Evolutionary conservation across 2,329 filamentous ascomycete genomes (phyloP).

Genomic region (Paraphaeosphaeria minitans): DNA sequence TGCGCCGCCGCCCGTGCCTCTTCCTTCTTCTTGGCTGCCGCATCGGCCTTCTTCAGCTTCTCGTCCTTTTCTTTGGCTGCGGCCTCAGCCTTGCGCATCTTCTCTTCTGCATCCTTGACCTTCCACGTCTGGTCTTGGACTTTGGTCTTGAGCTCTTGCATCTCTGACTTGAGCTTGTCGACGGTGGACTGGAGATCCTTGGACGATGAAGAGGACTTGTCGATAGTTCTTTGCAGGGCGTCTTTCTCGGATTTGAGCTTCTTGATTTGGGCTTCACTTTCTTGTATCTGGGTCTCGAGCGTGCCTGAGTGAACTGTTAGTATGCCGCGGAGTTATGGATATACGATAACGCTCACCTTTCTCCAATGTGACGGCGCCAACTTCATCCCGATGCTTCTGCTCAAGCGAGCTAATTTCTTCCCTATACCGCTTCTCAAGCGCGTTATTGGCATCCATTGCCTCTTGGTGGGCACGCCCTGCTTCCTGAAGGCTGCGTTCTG

Average conservation of each 20-base stretch:
- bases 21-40: constrained; percentile 48
- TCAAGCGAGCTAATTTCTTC: constrained; percentile 34
- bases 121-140: constrained; percentile 50
- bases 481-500: constrained; percentile 34
- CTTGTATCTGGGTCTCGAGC: constrained; percentile 31
- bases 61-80: constrained; percentile 52
- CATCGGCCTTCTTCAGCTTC: constrained; percentile 46
- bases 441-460: constrained; percentile 32
- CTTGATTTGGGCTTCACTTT: constrained; percentile 41
- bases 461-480: constrained; percentile 35
- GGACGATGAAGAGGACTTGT: constrained; percentile 32
- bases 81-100: constrained; percentile 45
- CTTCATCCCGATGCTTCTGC: constrained; percentile 32
- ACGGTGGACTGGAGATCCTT: constrained; percentile 22
- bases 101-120: constrained; percentile 54
- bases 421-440: constrained; percentile 33
- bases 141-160: constrained; percentile 52
- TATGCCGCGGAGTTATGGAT: background rate
- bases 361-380: constrained; percentile 27
- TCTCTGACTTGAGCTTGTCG: constrained; percentile 43
- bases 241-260: constrained; percentile 46
- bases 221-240: constrained; percentile 22
- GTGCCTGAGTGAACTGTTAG: constrained; percentile 14
- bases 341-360: constrained; percentile 13
- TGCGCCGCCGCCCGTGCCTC: constrained; percentile 43